Percentiles rank a stretch among this genome's conserved stretches.
phyloP scores from a whole-genome alignment of 345 rosid species.

The Psidium friedrichsthalianum region DNA sequence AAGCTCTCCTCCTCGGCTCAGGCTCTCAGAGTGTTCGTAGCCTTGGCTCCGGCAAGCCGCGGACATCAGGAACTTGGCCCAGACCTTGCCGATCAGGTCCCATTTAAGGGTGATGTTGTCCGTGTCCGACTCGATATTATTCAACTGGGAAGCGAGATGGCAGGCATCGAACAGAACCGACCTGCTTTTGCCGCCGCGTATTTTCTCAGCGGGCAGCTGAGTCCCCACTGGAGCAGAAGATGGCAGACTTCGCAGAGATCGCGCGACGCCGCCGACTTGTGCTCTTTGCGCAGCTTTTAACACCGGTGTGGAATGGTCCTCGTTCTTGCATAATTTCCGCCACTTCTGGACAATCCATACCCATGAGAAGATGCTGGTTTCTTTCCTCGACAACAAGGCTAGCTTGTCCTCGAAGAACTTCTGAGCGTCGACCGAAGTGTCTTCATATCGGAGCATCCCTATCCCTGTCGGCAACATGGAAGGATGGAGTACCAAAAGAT shows the following conservation, averaged over 20 bases:
- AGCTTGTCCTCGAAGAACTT: neutral
- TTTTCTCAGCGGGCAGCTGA: neutral
- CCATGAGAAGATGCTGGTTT: neutral
- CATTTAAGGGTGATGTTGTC: neutral
- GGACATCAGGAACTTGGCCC: slow-evolving; percentile 9
- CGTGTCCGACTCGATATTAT: neutral
- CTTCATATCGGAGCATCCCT: neutral
- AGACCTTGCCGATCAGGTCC: slow-evolving; percentile 5
- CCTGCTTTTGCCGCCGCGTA: slow-evolving; percentile 15
- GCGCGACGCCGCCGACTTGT: neutral
- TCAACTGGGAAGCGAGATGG: slow-evolving; percentile 6
- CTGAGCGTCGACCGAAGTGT: neutral
- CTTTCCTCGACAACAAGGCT: neutral
- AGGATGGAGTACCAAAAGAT: neutral
- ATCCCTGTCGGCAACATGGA: neutral
- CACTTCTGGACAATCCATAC: neutral
- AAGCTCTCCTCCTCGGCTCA: slow-evolving; percentile 46
- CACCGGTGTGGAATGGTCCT: neutral
- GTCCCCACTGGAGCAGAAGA: slow-evolving; percentile 7
- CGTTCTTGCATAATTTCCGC: neutral
- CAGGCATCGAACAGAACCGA: slow-evolving; percentile 19
- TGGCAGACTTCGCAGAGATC: neutral
- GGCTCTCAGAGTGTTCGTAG: slow-evolving; percentile 24
- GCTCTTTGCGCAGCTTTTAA: neutral
- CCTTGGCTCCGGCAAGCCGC: slow-evolving; percentile 13